Base-by-base conservation (phyloP, 208 protist genomes). In the Trypanosoma theileri region DNA sequence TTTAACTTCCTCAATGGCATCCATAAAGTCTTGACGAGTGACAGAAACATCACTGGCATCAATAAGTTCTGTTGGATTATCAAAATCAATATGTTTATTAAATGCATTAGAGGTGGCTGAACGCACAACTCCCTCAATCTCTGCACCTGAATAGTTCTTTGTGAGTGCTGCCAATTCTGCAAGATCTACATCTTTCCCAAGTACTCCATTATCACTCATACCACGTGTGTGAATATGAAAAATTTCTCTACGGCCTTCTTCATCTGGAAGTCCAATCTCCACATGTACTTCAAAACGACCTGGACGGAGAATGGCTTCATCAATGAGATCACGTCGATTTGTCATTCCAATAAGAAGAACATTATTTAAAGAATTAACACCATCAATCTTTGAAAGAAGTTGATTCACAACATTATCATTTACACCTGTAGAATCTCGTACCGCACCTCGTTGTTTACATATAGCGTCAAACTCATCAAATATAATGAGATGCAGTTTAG, bases 391-490 rank as follows among this genome's bases (percentile, higher is more conserved):
- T 40, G 98, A 95, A 42, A 99, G 93, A 6, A 99, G 93, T 87
- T 99, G 98, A 85, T 99, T 99, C 2, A 99, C 99, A 17, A 99
- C 93, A 35, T 96, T 98, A 82, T 99, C 98, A 59, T 84, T 86
- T 9, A 99, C 98, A 55, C 98, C 99, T 4, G 98, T 99, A 35
- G 89, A 95, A 73, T 97, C 94, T 17, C 82, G 78, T 10, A 85
- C 76, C 4, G 85, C 86, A 46, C 98, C 98, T 70, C 98, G 85
- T 79, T 98, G 84, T 77, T 99, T 99, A 80, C 98, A 99, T 73
- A 99, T 99, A 44, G 99, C 97, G 84, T 99, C 99, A 78, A 99
- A 97, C 82, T 99, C 99, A 86, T 99, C 99, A 66, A 99, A 99
- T 70, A 99, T 99, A 73, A 99, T 99, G 28, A 99, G 92, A 75